phyloP scores from a whole-genome alignment of 2,329 filamentous ascomycete genomes.

The Alternaria tenuissima region DNA sequence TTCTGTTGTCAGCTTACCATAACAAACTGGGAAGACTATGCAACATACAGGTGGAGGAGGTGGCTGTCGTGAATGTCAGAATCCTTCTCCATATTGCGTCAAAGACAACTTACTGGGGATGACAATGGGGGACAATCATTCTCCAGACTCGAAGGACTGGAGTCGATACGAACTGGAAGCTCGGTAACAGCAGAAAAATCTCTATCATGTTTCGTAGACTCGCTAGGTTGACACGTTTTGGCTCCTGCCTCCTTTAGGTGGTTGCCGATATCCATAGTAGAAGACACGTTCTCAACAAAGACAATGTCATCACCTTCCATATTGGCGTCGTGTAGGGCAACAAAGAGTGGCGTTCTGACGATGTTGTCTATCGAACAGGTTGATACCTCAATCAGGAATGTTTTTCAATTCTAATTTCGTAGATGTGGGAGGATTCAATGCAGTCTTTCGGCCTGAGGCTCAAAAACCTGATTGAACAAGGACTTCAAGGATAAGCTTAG shows the following conservation, averaged over 20 bases:
- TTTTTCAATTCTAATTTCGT: background rate
- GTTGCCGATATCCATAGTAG: background rate
- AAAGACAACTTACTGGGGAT: background rate
- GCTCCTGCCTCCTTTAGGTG: background rate
- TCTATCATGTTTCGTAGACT: background rate
- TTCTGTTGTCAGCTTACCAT: background rate
- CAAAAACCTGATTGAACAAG: background rate
- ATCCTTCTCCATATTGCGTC: background rate
- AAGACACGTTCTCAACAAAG: conserved; percentile 18
- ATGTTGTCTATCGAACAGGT: accelerated
- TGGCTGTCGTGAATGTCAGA: background rate
- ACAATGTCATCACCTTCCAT: conserved; percentile 26
- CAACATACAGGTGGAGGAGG: conserved; percentile 4
- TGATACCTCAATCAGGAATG: background rate
- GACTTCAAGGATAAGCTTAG: background rate
- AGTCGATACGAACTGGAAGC: background rate
- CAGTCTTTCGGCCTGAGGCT: background rate
- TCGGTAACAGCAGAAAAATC: accelerated
- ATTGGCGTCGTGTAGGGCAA: background rate
- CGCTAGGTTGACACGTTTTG: background rate
- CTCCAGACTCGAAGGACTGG: background rate
- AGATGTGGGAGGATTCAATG: background rate
- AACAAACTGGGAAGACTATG: background rate
- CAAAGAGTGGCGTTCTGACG: background rate
- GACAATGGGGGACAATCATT: background rate